Evolutionary conservation across 2,329 filamentous ascomycete species (phyloP).

Genomic region (Penicillium corylophilum): DNA sequence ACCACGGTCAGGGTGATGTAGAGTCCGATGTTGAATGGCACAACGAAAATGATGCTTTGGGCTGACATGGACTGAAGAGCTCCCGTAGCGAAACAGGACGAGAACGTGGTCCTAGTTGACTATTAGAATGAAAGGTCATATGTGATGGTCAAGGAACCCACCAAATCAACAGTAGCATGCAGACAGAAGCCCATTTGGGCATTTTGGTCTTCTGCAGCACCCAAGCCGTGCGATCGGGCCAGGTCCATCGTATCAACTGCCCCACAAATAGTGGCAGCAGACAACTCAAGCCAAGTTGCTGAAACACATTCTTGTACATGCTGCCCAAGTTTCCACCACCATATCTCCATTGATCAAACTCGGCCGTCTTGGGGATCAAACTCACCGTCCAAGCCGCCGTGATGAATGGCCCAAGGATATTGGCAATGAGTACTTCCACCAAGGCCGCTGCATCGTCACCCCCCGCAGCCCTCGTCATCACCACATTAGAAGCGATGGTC

Average conservation of each 20-base stretch:
- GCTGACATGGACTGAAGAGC: conserved; percentile 60
- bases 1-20: conserved; percentile 64
- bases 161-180: conserved; percentile 57
- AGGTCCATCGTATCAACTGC: conserved; percentile 58
- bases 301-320: conserved; percentile 67
- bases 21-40: conserved; percentile 66
- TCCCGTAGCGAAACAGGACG: conserved; percentile 58
- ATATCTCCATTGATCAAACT: conserved; percentile 42
- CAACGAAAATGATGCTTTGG: conserved; percentile 63
- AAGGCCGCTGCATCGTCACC: conserved; percentile 66
- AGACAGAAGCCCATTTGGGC: conserved; percentile 46
- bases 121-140: conserved; percentile 36
- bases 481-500: conserved; percentile 70
- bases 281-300: conserved; percentile 66
- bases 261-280: conserved; percentile 64
- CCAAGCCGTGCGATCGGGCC: conserved; percentile 43
- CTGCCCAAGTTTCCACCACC: conserved; percentile 54
- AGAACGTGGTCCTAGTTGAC: conserved; percentile 48
- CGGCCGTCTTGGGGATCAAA: conserved; percentile 47
- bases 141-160: conserved; percentile 25
- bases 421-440: conserved; percentile 69
- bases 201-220: conserved; percentile 55
- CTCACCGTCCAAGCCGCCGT: conserved; percentile 62
- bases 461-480: conserved; percentile 69
- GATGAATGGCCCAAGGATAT: conserved; percentile 67